phyloP scores from a whole-genome alignment of 768 basidiomycete species.

The Suillus occidentalis region DNA sequence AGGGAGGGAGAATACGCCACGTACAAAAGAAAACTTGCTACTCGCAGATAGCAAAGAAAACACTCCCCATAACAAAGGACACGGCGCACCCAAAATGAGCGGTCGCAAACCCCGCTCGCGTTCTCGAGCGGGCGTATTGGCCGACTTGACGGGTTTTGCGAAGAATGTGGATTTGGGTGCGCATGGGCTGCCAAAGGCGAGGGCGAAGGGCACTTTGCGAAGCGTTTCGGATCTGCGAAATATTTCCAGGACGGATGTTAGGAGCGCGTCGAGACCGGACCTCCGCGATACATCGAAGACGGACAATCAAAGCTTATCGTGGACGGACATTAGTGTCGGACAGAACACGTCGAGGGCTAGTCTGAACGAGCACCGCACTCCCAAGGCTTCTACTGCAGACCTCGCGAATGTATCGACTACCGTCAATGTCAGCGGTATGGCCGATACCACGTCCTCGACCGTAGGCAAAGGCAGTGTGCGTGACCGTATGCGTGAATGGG shows the following conservation, averaged over 20 bases:
- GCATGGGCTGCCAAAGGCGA: slow-evolving; percentile 22
- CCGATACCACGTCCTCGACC: slow-evolving; percentile 7
- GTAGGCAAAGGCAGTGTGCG: slow-evolving; percentile 38
- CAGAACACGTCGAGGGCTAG: slow-evolving; percentile 14
- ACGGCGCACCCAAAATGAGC: slow-evolving; percentile 19
- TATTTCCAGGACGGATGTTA: slow-evolving; percentile 16
- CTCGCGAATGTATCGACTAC: slow-evolving; percentile 17
- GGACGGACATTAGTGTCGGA: not conserved
- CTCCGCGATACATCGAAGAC: not conserved
- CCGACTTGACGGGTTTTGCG: slow-evolving; percentile 40
- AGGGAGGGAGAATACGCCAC: slow-evolving; percentile 7
- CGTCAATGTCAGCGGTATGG: not conserved
- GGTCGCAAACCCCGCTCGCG: slow-evolving; percentile 29
- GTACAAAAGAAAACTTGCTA: slow-evolving; percentile 9
- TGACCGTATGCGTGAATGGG: slow-evolving; percentile 75
- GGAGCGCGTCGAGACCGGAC: slow-evolving; percentile 1
- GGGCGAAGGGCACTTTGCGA: slow-evolving; percentile 32
- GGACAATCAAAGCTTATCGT: not conserved
- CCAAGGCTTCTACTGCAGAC: slow-evolving; percentile 17
- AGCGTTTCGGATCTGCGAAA: slow-evolving; percentile 39
- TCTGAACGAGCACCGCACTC: slow-evolving; percentile 13
- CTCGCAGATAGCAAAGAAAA: not conserved
- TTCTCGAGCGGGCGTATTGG: slow-evolving; percentile 34
- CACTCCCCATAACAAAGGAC: slow-evolving; percentile 30
- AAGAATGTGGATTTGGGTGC: slow-evolving; percentile 32